These are phyloP conservation scores for Neoboletus magnificus DNA, from an alignment of 768 basidiomycete genomes.

Conservation along the genomic window DNA sequence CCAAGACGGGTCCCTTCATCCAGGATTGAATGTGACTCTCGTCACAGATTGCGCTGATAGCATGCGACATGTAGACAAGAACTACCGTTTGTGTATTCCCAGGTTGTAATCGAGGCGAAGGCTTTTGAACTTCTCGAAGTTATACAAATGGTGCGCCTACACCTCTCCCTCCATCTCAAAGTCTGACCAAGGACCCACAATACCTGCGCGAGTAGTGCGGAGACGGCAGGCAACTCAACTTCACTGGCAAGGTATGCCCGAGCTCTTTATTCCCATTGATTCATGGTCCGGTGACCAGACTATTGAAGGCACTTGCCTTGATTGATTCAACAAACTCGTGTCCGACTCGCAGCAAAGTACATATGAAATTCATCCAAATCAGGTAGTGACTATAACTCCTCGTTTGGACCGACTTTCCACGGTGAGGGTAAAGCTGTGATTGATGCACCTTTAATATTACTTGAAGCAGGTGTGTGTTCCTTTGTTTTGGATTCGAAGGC, in stretches of 20 bases:
- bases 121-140: too few relatives aligned
- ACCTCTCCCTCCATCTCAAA: not conserved
- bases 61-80: constrained; percentile 69
- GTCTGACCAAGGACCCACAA: constrained; percentile 49
- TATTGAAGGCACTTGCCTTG: too few relatives aligned
- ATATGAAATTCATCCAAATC: constrained; percentile 89
- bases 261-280: not conserved
- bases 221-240: constrained; percentile 75
- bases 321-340: not conserved
- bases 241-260: constrained; percentile 71
- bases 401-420: constrained; percentile 70
- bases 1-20: not conserved
- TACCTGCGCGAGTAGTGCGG: constrained; percentile 69
- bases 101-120: constrained; percentile 68
- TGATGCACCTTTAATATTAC: constrained; percentile 78
- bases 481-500: not conserved
- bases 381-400: constrained; percentile 75
- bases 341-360: constrained; percentile 64
- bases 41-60: constrained; percentile 74
- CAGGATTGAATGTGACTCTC: not conserved
- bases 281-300: too few relatives aligned
- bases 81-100: constrained; percentile 78
- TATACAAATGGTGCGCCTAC: constrained; percentile 63
- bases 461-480: constrained; percentile 46
- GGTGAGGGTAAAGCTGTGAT: constrained; percentile 81